phyloP scores from a whole-genome alignment of 495 filamentous ascomycete species.

The Daldinia childiae region DNA sequence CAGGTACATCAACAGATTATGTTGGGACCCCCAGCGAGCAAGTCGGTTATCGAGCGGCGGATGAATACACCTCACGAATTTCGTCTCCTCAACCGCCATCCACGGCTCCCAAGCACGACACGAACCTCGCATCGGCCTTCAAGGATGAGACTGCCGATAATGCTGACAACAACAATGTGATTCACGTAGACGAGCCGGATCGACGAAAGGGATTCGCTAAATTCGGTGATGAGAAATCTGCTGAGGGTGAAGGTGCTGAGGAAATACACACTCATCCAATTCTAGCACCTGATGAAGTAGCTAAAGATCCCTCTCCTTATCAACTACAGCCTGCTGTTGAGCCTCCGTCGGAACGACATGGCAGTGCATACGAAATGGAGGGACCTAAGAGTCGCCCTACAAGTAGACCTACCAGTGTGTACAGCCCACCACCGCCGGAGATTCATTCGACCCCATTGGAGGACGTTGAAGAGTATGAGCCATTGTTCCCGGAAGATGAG shows the following conservation, averaged over 20 bases:
- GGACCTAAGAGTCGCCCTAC: constrained; percentile 71
- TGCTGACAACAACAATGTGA: constrained; percentile 63
- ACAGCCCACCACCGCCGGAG: constrained; percentile 52
- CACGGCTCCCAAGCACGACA: constrained; percentile 45
- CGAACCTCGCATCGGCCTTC: constrained; percentile 33
- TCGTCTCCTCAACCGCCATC: constrained; percentile 69
- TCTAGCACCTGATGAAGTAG: constrained; percentile 88
- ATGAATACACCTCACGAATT: constrained; percentile 78
- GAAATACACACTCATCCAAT: constrained; percentile 75
- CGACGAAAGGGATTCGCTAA: constrained; percentile 64
- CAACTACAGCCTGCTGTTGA: constrained; percentile 73
- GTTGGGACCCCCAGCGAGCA: constrained; percentile 78
- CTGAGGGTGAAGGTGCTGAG: constrained; percentile 63
- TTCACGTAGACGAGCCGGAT: constrained; percentile 80
- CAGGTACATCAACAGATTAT: constrained; percentile 56
- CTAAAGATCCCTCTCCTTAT: constrained; percentile 70
- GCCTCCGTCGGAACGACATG: constrained; percentile 68
- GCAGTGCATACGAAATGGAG: constrained; percentile 64
- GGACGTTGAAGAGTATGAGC: constrained; percentile 94
- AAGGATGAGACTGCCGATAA: constrained; percentile 29
- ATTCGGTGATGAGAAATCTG: constrained; percentile 57
- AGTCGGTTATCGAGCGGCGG: constrained; percentile 80
- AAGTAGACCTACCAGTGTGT: constrained; percentile 73
- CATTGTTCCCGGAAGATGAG: constrained; percentile 89
- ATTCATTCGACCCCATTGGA: constrained; percentile 78